A percentile compares a stretch with the other conserved stretches of the same genome.
phyloP scores from a whole-genome alignment of 352 stramenopile genomes.

The Phytopythium oedochilum region DNA sequence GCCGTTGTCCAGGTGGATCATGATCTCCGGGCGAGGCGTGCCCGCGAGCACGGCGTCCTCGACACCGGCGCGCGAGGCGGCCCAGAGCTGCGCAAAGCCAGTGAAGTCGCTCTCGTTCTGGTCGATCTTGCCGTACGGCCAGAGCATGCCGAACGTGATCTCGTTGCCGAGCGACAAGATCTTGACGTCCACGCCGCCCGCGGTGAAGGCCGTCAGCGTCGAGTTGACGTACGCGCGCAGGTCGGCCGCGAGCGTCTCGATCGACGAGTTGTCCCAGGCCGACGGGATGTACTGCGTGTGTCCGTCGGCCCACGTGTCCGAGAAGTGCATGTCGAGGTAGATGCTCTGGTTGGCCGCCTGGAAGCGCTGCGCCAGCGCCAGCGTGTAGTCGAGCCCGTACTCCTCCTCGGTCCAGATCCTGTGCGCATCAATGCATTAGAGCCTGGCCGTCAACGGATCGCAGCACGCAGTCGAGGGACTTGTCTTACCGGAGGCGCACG shows the following conservation, averaged over 20 bases:
- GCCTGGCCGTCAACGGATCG: no score
- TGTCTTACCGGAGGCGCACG: slow-evolving; percentile 2
- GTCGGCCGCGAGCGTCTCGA: slow-evolving; percentile 12
- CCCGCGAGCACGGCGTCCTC: slow-evolving; percentile 17
- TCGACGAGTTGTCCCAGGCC: slow-evolving; percentile 15
- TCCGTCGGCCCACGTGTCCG: slow-evolving; percentile 23
- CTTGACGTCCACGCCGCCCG: slow-evolving; percentile 18
- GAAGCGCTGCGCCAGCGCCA: slow-evolving; percentile 20
- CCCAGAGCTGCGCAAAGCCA: slow-evolving; percentile 21
- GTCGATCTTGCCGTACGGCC: slow-evolving; percentile 17
- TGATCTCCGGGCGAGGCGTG: slow-evolving; percentile 19
- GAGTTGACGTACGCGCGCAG: slow-evolving; percentile 22
- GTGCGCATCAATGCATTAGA: background rate
- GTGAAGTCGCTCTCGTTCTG: slow-evolving; percentile 15
- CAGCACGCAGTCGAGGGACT: no score
- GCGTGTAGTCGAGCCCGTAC: slow-evolving; percentile 20
- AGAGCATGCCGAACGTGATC: slow-evolving; percentile 27
- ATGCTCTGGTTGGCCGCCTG: slow-evolving; percentile 22
- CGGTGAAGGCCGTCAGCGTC: slow-evolving; percentile 24
- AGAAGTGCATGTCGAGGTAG: slow-evolving; percentile 33
- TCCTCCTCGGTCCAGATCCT: slow-evolving; percentile 19
- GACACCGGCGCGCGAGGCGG: slow-evolving; percentile 17
- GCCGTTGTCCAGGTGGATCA: slow-evolving; percentile 32
- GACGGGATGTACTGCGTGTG: slow-evolving; percentile 17
- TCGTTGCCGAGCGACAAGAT: slow-evolving; percentile 30